phyloP scores from a whole-genome alignment of 257 asterid genomes.

The Misopates orontium region DNA sequence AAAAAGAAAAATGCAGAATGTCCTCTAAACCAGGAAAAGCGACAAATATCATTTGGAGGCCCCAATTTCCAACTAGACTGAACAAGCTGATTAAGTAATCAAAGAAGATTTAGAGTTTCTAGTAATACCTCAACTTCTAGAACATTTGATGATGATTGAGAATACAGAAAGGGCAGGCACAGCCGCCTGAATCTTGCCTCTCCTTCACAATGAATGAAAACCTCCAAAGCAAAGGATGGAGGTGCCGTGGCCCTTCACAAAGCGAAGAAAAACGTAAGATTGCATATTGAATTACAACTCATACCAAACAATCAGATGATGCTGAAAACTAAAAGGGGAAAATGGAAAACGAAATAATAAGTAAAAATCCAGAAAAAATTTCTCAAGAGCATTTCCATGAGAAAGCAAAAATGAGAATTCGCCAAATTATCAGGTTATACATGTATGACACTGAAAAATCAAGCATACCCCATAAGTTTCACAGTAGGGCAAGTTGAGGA shows the following conservation, averaged over 20 bases:
- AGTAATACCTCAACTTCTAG: slow-evolving; percentile 88
- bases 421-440: slow-evolving; percentile 9
- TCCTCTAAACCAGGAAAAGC: neutral
- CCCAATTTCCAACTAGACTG: slow-evolving; percentile 3
- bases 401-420: slow-evolving; percentile 2
- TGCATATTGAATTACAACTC: slow-evolving; percentile 13
- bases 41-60: slow-evolving; percentile 1
- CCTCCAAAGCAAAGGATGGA: slow-evolving; percentile 83
- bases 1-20: neutral
- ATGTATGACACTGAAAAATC: slow-evolving; percentile 17
- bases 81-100: neutral
- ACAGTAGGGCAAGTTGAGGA: slow-evolving; percentile 73
- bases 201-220: slow-evolving; percentile 93
- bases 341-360: no score
- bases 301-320: no score
- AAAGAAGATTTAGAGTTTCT: slow-evolving; percentile 12
- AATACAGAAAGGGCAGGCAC: slow-evolving; percentile 84
- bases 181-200: slow-evolving; percentile 94
- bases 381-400: slow-evolving; percentile 9
- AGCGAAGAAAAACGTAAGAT: slow-evolving; percentile 26
- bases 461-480: slow-evolving; percentile 76
- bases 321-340: neutral
- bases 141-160: slow-evolving; percentile 90
- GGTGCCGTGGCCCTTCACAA: slow-evolving; percentile 86
- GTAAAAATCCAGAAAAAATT: no score